A percentile compares a stretch with the other conserved stretches of the same genome.
phyloP scores from a whole-genome alignment of 2,329 filamentous ascomycete genomes.

The Pseudohalonectria lignicola region DNA sequence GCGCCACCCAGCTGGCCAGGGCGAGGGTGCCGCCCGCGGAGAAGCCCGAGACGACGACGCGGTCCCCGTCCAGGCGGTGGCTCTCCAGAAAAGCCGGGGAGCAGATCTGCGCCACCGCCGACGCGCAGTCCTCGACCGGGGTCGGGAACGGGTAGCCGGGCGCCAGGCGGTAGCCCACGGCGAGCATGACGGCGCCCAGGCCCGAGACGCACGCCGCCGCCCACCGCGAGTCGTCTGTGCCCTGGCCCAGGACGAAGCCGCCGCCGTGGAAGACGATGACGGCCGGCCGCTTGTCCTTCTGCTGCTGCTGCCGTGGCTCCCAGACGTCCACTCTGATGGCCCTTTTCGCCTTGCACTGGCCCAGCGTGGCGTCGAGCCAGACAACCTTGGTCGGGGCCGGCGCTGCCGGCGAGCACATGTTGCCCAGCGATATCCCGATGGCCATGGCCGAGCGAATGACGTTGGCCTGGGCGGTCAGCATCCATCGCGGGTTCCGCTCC shows the following conservation, averaged over 20 bases:
- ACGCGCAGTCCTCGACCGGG: constrained; percentile 54
- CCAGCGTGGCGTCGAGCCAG: constrained; percentile 14
- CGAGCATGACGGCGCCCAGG: constrained; percentile 47
- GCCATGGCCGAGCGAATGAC: constrained; percentile 11
- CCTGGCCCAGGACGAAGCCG: constrained; percentile 52
- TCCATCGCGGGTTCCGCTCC: constrained; percentile 13
- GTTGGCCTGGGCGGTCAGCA: constrained; percentile 14
- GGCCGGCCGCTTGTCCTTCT: constrained; percentile 23
- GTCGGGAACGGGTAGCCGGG: constrained; percentile 54
- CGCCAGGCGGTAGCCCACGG: constrained; percentile 57
- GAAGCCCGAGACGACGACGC: constrained; percentile 51
- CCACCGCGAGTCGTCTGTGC: constrained; percentile 53
- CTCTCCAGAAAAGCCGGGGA: constrained; percentile 8
- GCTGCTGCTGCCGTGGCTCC: background rate
- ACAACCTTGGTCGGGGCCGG: constrained; percentile 10
- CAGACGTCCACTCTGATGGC: constrained; percentile 14
- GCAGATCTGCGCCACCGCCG: constrained; percentile 45
- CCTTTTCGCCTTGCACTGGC: constrained; percentile 11
- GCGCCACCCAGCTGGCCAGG: constrained; percentile 30
- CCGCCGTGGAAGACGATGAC: constrained; percentile 59
- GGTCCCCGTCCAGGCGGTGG: constrained; percentile 44
- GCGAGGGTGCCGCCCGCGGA: constrained; percentile 50
- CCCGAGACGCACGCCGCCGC: constrained; percentile 22
- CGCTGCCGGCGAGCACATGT: constrained; percentile 1
- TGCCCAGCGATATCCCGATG: constrained; percentile 10